These are phyloP conservation scores for Phytophthora pseudosyringae DNA, from an alignment of 352 stramenopile genomes.

Conservation along the genomic window DNA sequence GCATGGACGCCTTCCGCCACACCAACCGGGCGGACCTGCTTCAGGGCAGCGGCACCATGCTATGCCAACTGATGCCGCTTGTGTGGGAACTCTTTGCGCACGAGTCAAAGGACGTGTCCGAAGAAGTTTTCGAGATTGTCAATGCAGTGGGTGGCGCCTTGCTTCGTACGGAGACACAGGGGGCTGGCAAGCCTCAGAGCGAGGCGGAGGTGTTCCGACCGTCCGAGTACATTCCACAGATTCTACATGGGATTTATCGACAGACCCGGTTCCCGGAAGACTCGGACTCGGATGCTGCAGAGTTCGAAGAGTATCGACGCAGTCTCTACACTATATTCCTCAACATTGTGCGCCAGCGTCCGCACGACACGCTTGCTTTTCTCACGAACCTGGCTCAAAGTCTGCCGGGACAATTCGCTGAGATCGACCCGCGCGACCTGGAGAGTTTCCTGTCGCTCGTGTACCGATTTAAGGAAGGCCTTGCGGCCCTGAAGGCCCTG, in stretches of 20 bases:
- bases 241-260: conserved; percentile 83
- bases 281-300: conserved; percentile 74
- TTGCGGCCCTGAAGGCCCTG: conserved; percentile 64
- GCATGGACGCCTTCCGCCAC: conserved; percentile 81
- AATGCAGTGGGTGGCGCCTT: conserved; percentile 74
- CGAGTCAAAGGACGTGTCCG: conserved; percentile 84
- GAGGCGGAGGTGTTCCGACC: conserved; percentile 68
- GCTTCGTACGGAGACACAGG: conserved; percentile 61
- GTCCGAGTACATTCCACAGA: conserved; percentile 79
- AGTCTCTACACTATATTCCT: conserved; percentile 90
- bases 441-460: conserved; percentile 87
- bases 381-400: conserved; percentile 67
- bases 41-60: conserved; percentile 59
- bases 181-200: conserved; percentile 26
- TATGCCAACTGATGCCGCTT: conserved; percentile 78
- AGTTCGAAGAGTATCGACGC: conserved; percentile 86
- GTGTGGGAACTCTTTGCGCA: conserved; percentile 85
- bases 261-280: conserved; percentile 84
- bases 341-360: conserved; percentile 80
- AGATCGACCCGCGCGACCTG: conserved; percentile 64
- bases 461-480: conserved; percentile 85
- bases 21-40: conserved; percentile 53
- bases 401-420: conserved; percentile 54
- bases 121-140: conserved; percentile 89
- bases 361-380: conserved; percentile 74